Percentiles rank a stretch among this genome's conserved stretches.
phyloP scores from a whole-genome alignment of 169 alveolate species.

The Cryptosporidium baileyi region DNA sequence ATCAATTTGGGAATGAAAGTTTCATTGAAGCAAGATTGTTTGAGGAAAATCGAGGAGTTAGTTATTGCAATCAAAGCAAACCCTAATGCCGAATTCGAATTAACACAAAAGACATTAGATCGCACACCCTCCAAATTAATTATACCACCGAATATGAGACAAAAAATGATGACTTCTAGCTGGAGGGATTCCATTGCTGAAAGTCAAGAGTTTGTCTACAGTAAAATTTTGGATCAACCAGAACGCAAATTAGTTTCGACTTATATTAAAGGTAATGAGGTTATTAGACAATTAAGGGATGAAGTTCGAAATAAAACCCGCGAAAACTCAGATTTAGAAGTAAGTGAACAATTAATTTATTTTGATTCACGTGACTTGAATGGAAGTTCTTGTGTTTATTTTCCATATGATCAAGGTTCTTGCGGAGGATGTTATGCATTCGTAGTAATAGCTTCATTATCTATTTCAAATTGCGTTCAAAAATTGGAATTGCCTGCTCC shows the following conservation, averaged over 20 bases:
- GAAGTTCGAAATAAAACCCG: background rate
- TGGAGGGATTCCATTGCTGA: constrained; percentile 52
- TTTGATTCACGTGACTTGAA: constrained; percentile 21
- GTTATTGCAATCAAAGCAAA: background rate
- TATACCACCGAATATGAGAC: background rate
- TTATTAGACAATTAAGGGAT: background rate
- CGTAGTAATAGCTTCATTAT: constrained; percentile 30
- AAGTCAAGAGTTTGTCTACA: constrained; percentile 6
- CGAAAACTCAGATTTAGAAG: background rate
- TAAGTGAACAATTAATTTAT: background rate
- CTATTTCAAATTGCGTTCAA: constrained; percentile 46
- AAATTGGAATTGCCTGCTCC: background rate
- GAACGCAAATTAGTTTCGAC: background rate
- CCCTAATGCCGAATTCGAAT: constrained; percentile 24
- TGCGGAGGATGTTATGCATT: constrained; percentile 68
- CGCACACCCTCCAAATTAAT: constrained; percentile 24
- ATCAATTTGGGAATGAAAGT: background rate
- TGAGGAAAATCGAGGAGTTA: background rate
- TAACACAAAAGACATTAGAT: constrained; percentile 21
- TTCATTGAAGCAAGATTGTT: background rate
- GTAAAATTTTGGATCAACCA: background rate
- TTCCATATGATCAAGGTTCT: constrained; percentile 47
- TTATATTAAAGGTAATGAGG: background rate
- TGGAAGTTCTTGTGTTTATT: constrained; percentile 49
- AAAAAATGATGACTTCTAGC: background rate